Base-by-base conservation (phyloP, 805 yeast species). In the Candida boidinii region DNA sequence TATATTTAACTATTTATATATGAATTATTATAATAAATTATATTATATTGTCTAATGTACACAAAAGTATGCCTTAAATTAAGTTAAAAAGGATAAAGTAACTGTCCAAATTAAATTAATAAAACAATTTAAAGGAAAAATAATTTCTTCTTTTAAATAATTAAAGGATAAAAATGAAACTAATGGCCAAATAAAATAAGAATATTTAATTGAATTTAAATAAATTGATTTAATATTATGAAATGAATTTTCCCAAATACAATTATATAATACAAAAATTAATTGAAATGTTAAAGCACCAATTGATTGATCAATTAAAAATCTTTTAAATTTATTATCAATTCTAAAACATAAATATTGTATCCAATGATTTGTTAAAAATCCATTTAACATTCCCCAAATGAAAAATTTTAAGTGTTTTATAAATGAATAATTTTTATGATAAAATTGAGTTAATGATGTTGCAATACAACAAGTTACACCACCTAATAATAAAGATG, bases 301-400 rank as follows among this genome's bases (percentile, higher is more conserved):
- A 2, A 73, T 40, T 1, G 60, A 36, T 47, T 76, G 83, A 46
- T 77, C 85, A 3, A 67, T 37, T 8, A 68, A 18, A 21, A 77
- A 64, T 33, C 76, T 55, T 35, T 54, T 42, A 4, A 58, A 16
- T 2, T 56, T 42, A 29, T 54, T 52, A 8, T 65, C 67, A 20
- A 69, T 44, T 5, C 51, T 51, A 3, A 41, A 31, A 6, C 69
- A 45, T 26, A 77, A 50, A 17, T 65, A 39, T 28, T 69, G 70
- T 23, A 77, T 65, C 83, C 83, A 77, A 12, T 69, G 45, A 1
- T 48, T 50, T 4, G 77, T 69, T 31, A 75, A 50, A 13, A 64
- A 45, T 2, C 83, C 84, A 48, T 76, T 76, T 29, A 76, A 54
- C 10, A 62, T 51, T 13, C 85, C 85, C 82, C 82, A 77, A 2